Evolutionary conservation across 192 early-diverging fungal species (phyloP).

Genomic region (Globomyces pollinis-pini): DNA sequence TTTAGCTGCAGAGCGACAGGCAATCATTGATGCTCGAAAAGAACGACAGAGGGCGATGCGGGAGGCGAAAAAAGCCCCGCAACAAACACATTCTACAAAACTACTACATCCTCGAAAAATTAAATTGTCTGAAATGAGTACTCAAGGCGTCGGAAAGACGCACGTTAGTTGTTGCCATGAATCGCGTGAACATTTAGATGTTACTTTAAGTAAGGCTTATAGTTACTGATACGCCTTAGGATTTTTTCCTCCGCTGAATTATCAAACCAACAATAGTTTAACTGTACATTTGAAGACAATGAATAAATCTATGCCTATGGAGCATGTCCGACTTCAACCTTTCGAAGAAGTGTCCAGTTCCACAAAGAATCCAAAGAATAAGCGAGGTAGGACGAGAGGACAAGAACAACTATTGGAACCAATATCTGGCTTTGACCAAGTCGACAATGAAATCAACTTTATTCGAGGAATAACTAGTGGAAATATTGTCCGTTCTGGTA

Average conservation of each 20-base stretch:
- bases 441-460: background rate
- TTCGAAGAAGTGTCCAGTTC: constrained; percentile 21
- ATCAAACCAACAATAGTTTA: constrained; percentile 11
- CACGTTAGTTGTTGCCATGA: constrained; percentile 40
- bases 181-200: constrained; percentile 38
- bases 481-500: background rate
- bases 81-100: no score
- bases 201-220: constrained; percentile 25
- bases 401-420: background rate
- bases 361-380: background rate
- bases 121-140: constrained; percentile 14
- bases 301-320: constrained; percentile 40
- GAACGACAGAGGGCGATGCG: background rate
- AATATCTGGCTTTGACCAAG: background rate
- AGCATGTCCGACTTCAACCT: constrained; percentile 27
- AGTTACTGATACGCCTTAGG: background rate
- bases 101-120: background rate
- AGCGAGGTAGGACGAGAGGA: background rate
- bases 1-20: constrained; percentile 3
- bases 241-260: background rate
- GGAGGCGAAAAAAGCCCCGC: background rate
- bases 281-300: constrained; percentile 29
- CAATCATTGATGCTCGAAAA: background rate
- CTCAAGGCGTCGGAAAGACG: constrained; percentile 31
- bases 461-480: background rate